Conservation (phyloP, 2,329 filamentous ascomycete species). For the Epichloe scottii region DNA sequence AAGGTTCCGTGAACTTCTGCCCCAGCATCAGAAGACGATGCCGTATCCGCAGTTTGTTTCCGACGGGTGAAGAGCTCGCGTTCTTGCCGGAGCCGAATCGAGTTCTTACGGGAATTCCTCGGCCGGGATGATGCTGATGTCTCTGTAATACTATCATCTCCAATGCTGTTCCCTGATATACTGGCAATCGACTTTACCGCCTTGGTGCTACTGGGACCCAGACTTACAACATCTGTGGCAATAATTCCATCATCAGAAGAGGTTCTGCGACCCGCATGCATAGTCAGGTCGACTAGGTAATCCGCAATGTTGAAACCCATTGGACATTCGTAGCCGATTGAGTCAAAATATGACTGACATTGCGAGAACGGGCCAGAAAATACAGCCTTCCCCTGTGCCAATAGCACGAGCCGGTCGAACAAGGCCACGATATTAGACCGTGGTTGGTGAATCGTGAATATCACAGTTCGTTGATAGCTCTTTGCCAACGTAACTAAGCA, state of each 20-base stretch:
- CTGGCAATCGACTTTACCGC: slow-evolving; percentile 87
- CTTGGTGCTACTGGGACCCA: slow-evolving; percentile 73
- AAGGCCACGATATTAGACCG: slow-evolving; percentile 96
- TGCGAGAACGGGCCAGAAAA: slow-evolving; percentile 84
- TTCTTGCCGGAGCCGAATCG: slow-evolving; percentile 76
- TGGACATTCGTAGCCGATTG: slow-evolving; percentile 83
- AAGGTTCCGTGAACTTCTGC: slow-evolving; percentile 38
- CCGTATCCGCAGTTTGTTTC: slow-evolving; percentile 47
- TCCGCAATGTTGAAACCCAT: slow-evolving; percentile 98
- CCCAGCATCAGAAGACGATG: slow-evolving; percentile 46
- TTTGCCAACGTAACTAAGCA: slow-evolving; percentile 90
- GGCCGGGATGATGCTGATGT: slow-evolving; percentile 50
- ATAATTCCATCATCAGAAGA: slow-evolving; percentile 41
- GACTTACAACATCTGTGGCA: slow-evolving; percentile 46
- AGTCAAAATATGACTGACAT: slow-evolving; percentile 88
- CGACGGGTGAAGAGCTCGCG: slow-evolving; percentile 81
- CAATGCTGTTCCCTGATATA: slow-evolving; percentile 61
- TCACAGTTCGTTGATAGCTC: slow-evolving; percentile 90
- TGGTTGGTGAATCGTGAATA: slow-evolving; percentile 97
- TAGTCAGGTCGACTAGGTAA: slow-evolving; percentile 92
- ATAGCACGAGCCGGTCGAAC: slow-evolving; percentile 84
- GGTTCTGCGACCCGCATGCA: slow-evolving; percentile 67
- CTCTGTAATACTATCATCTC: slow-evolving; percentile 51
- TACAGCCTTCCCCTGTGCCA: slow-evolving; percentile 80
- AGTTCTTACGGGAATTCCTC: slow-evolving; percentile 60